Percentiles rank a stretch among this genome's conserved stretches.
Conservation (phyloP, 1,284 basidiomycete genomes). For the Neolentinus lepideus region DNA sequence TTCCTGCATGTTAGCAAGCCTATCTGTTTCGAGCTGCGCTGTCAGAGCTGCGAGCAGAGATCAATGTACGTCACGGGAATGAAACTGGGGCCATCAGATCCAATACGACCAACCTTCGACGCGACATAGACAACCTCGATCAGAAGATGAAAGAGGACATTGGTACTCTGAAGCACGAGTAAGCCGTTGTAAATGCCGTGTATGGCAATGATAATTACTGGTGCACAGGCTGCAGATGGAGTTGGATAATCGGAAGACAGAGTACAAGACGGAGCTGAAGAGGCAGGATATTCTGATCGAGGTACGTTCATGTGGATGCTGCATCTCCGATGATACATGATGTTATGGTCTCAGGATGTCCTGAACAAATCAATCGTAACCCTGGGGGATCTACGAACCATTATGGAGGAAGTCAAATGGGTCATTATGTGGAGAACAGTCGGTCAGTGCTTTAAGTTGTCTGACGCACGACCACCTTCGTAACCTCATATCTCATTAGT, state of each 20-base stretch:
- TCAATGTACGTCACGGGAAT: constrained; percentile 78
- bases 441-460: constrained; percentile 39
- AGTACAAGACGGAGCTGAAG: constrained; percentile 86
- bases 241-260: constrained; percentile 89
- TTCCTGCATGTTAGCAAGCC: constrained; percentile 61
- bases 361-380: constrained; percentile 77
- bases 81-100: constrained; percentile 79
- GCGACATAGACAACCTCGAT: constrained; percentile 85
- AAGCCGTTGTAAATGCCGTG: constrained; percentile 21
- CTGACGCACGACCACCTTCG: neutral
- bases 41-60: constrained; percentile 86
- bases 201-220: neutral
- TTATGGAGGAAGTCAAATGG: constrained; percentile 88
- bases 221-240: constrained; percentile 84
- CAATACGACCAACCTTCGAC: constrained; percentile 68
- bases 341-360: neutral
- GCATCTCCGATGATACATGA: neutral
- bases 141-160: constrained; percentile 95
- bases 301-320: constrained; percentile 36
- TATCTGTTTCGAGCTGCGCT: constrained; percentile 94
- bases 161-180: constrained; percentile 88
- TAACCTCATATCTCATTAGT: constrained; percentile 29
- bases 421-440: constrained; percentile 85
- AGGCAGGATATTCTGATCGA: constrained; percentile 85
- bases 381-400: constrained; percentile 80